Base-by-base conservation (phyloP, 768 basidiomycete genomes). In the Ramaria rubella region DNA sequence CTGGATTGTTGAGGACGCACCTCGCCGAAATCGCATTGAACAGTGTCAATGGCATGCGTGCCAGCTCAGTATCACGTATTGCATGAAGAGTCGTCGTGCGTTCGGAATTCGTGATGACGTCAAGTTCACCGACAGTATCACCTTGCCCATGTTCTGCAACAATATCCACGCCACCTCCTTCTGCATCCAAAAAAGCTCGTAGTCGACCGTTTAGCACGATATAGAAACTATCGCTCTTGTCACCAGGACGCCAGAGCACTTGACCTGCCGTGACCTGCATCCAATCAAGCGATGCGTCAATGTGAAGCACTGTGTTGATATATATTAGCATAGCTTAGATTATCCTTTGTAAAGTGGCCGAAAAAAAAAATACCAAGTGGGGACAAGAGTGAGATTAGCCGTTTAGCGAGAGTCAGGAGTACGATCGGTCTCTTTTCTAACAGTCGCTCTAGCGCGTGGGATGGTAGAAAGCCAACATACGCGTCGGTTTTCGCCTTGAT, bases 191-290 rank as follows among this genome's bases (percentile, higher is more conserved):
- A 58, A 98, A 86, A 2, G 93, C 90, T 59, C 96, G 83, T 17
- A 99, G 73, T 62, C 96, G 93, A 49, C 96, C 96, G 66, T 98
- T 95, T 67, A 95, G 90, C 60, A 95, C 96, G 58, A 99, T 96
- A 68, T 96, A 98, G 70, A 98, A 97, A 63, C 93, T 94, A 65
- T 97, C 91, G 60, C 94, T 93, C 46, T 73, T 74, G 59, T 98
- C 96, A 30, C 87, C 84, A 30, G 94, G 87, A 30, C 94, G 80
- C 86, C 94, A 98, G 27, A 95, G 75, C 42, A 96, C 92, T 69
- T 98, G 94, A 1, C 96, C 92, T 1, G 94, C 93, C 60, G 86
- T 86, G 6, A 94, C 91, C 71, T 98, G 96, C 81, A 93, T 90
- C 96, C 96, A 99, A 65, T 99, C 96, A 60, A 99, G 75, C 0